Base-by-base conservation (phyloP, 2,329 filamentous ascomycete species). In the Aspergillus sp. region DNA sequence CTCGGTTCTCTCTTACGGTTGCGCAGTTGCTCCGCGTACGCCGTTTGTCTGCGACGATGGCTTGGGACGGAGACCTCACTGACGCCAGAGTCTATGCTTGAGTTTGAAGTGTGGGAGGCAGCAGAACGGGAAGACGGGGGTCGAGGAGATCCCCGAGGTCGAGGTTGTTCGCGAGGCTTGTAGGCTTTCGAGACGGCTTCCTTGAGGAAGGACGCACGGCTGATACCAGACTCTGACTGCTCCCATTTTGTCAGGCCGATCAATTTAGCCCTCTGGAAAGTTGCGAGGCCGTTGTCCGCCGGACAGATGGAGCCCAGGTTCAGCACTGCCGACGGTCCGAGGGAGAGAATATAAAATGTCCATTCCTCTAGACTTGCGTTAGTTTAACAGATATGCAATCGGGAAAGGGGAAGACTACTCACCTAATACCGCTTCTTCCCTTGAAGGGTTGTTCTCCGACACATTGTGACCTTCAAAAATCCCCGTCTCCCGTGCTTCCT, bases 171-270 rank as follows among this genome's bases (percentile, higher is more conserved):
- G 47, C 65, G 64, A 36, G 71, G 78, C 62, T 83, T 80, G 65
- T 86, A 86, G 17, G 83, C 75, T 19, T 81, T 79, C 1, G 80
- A 77, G 30, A 85, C 76, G 1, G 83, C 82, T 62, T 85, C 81
- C 52, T 82, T 82, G 51, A 87, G 73, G 66, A 87, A 87, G 3
- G 74, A 78, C 11, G 75, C 72, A 16, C 82, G 79, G 48, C 75
- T 80, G 41, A 73, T 70, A 44, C 73, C 75, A 35, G 65, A 64
- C 9, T 72, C 65, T 0, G 79, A 78, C 7, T 74, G 71, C 10
- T 75, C 73, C 83, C 83, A 87, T 45, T 74, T 72, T 2, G 79
- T 80, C 70, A 82, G 79, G n/a, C 82, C 81, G 13, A 80, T 75
- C 22, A 76, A 64, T 26, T 76, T 69, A 2, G 83, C 84, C 22